Evolutionary conservation across 768 basidiomycete species (phyloP).

Genomic region (Trametopsis cervina): DNA sequence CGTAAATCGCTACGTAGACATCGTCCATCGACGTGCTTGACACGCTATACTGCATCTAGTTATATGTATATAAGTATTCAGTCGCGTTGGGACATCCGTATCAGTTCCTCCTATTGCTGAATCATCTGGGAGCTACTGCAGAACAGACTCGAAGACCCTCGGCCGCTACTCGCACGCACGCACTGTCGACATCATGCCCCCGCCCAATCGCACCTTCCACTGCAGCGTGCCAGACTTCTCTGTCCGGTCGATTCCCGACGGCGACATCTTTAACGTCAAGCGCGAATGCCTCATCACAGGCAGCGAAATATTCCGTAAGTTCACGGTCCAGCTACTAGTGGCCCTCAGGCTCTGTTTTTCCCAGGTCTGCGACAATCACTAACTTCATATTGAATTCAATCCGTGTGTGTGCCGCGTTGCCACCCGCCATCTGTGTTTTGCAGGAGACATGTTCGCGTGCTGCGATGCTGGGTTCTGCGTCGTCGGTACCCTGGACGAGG

Average conservation of each 20-base stretch:
- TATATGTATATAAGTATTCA: background rate
- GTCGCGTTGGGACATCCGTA: no score
- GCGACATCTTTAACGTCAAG: conserved; percentile 41
- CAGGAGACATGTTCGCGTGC: conserved; percentile 65
- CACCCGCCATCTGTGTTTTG: no score
- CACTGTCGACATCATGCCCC: no score
- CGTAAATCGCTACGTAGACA: background rate
- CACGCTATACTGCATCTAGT: background rate
- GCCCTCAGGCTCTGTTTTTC: background rate
- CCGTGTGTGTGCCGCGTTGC: no score
- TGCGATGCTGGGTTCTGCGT: conserved; percentile 31
- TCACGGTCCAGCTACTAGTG: background rate
- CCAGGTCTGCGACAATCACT: background rate
- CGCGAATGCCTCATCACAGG: conserved; percentile 37
- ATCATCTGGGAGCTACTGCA: no score
- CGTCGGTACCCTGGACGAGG: conserved; percentile 19
- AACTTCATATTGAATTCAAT: no score
- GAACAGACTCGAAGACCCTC: no score
- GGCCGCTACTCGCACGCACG: no score
- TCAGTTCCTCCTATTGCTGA: no score
- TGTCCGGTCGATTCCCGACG: conserved; percentile 49
- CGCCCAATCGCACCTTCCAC: conserved; percentile 23
- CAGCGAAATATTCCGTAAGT: conserved; percentile 62
- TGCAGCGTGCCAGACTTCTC: conserved; percentile 48
- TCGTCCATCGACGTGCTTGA: background rate